Percentiles rank a stretch among this genome's conserved stretches.
These are phyloP conservation scores for Leptographium wingfieldii DNA, from an alignment of 2,329 filamentous ascomycete species.

Conservation along the genomic window DNA sequence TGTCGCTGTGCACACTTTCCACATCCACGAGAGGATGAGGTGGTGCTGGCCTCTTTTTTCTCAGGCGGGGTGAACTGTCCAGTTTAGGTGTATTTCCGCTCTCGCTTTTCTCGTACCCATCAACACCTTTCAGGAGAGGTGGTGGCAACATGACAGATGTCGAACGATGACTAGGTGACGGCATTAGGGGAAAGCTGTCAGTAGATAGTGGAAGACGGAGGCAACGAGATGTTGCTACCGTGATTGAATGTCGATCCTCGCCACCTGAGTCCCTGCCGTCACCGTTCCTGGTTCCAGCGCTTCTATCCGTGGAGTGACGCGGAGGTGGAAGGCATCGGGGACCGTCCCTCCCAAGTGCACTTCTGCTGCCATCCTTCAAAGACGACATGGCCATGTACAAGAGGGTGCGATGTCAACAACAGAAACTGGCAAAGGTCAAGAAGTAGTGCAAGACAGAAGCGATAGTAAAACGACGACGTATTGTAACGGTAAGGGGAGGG, in stretches of 20 bases:
- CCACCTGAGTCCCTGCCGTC: background rate
- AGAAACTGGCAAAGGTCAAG: background rate
- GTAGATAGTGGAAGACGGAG: background rate
- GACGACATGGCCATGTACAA: background rate
- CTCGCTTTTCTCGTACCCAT: background rate
- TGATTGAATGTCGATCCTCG: background rate
- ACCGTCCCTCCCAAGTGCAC: background rate
- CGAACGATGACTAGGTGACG: background rate
- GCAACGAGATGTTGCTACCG: background rate
- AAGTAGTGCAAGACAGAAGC: background rate
- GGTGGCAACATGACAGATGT: background rate
- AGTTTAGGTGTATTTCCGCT: background rate
- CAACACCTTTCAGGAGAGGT: background rate
- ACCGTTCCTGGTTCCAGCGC: background rate
- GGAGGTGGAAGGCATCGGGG: background rate
- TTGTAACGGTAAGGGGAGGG: background rate
- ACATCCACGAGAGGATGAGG: slow-evolving; percentile 27
- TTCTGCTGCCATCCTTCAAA: background rate
- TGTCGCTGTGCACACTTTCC: slow-evolving; percentile 18
- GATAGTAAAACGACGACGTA: background rate
- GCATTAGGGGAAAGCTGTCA: background rate
- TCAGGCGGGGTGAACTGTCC: slow-evolving; percentile 3
- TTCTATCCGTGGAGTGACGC: background rate
- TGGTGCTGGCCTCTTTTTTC: slow-evolving; percentile 31
- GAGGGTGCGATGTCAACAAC: background rate